Conservation (phyloP, 768 basidiomycete species). For the Collybia nuda region DNA sequence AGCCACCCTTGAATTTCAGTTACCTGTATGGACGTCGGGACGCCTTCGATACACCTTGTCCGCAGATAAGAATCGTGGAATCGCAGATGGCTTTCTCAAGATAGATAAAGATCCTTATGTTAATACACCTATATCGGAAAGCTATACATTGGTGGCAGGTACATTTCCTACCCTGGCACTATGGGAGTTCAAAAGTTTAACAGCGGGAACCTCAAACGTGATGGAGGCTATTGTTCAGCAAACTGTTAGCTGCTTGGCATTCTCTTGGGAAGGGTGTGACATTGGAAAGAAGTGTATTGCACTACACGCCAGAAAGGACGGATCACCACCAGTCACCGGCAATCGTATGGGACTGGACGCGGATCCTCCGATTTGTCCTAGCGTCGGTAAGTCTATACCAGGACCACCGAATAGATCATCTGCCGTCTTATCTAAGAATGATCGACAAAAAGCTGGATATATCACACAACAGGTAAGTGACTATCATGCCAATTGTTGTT, state of each 20-base stretch:
- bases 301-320: background rate
- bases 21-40: background rate
- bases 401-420: background rate
- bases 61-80: background rate
- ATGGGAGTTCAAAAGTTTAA: conserved; percentile 18
- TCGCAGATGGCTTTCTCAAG: conserved; percentile 12
- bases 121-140: background rate
- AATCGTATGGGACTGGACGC: conserved; percentile 9
- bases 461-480: conserved; percentile 9
- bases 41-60: background rate
- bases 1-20: conserved; percentile 6
- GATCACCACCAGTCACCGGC: background rate
- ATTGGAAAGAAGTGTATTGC: background rate
- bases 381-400: background rate
- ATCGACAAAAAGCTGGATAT: background rate
- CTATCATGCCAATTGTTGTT: background rate
- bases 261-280: conserved; percentile 10
- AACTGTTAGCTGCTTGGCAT: background rate
- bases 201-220: background rate
- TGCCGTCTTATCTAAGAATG: background rate
- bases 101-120: background rate
- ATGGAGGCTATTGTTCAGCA: background rate
- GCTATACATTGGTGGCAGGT: background rate
- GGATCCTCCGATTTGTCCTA: background rate
- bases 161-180: conserved; percentile 7